These are phyloP conservation scores for Monosporozyma yasuniensis DNA, from an alignment of 805 yeast genomes.

Conservation along the genomic window DNA sequence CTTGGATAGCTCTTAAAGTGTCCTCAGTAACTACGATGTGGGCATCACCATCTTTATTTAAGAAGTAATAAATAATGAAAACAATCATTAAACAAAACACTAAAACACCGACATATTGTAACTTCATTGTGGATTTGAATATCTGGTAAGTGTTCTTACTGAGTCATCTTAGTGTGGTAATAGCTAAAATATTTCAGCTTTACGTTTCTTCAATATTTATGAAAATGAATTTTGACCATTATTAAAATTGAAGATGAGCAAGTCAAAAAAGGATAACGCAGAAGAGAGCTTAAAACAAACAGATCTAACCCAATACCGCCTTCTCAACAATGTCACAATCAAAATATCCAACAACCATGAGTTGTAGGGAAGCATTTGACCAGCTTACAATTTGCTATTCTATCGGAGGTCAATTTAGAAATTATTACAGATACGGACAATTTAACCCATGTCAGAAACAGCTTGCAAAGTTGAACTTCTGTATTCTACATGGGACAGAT, in stretches of 20 bases:
- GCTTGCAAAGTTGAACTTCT: slow-evolving; percentile 70
- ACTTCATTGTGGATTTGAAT: neutral
- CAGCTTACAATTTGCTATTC: slow-evolving; percentile 82
- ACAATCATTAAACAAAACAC: neutral
- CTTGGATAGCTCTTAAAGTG: slow-evolving; percentile 47
- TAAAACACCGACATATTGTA: neutral
- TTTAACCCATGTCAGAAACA: slow-evolving; percentile 63
- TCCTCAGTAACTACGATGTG: slow-evolving; percentile 47
- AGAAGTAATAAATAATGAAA: neutral
- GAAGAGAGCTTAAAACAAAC: neutral
- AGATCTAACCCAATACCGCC: neutral
- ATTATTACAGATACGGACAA: slow-evolving; percentile 77
- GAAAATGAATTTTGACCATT: neutral
- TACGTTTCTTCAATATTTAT: neutral
- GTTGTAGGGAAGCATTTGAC: slow-evolving; percentile 76
- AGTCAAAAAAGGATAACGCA: neutral
- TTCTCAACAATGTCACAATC: neutral
- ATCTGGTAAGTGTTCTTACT: neutral
- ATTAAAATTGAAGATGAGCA: neutral
- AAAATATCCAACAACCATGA: slow-evolving; percentile 41
- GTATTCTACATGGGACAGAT: slow-evolving; percentile 48
- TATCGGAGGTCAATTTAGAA: slow-evolving; percentile 79
- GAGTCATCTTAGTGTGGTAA: neutral
- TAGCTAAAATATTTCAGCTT: neutral
- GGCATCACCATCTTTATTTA: neutral